phyloP scores from a whole-genome alignment of 1,139 yeast genomes.

The Suhomyces atakaporum region DNA sequence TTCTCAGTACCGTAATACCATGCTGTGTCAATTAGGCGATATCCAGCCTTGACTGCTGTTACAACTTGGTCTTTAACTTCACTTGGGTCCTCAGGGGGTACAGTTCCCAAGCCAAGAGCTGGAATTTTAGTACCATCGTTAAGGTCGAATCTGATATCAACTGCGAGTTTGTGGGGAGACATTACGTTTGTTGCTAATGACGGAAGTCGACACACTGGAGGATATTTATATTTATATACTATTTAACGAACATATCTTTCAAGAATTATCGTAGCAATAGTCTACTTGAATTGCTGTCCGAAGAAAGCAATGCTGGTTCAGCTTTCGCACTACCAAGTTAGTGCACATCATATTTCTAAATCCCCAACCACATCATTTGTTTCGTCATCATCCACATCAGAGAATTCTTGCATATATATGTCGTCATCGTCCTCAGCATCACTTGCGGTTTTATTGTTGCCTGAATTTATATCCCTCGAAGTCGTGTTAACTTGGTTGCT shows the following conservation, averaged over 20 bases:
- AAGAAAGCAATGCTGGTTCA: too few species aligned
- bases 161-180: conserved; percentile 17
- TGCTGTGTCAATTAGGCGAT: conserved; percentile 45
- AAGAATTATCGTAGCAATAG: too few species aligned
- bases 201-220: background rate
- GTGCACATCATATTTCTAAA: conserved; percentile 36
- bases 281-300: too few species aligned
- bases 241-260: too few species aligned
- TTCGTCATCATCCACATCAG: conserved; percentile 34
- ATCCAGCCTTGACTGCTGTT: conserved; percentile 44
- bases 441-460: conserved; percentile 19
- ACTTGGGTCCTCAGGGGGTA: conserved; percentile 34
- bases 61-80: conserved; percentile 40
- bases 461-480: conserved; percentile 19
- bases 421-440: conserved; percentile 26
- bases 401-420: conserved; percentile 23
- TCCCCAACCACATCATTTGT: conserved; percentile 39
- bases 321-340: too few species aligned
- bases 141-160: conserved; percentile 28
- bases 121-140: conserved; percentile 39
- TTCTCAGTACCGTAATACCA: conserved; percentile 54
- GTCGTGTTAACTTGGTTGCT: conserved; percentile 13
- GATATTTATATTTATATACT: too few species aligned
- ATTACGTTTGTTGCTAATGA: conserved; percentile 1
- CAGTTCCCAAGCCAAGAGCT: conserved; percentile 44